Evolutionary conservation across 2,329 filamentous ascomycete species (phyloP).

Genomic region (Aspergillus fischeri): DNA sequence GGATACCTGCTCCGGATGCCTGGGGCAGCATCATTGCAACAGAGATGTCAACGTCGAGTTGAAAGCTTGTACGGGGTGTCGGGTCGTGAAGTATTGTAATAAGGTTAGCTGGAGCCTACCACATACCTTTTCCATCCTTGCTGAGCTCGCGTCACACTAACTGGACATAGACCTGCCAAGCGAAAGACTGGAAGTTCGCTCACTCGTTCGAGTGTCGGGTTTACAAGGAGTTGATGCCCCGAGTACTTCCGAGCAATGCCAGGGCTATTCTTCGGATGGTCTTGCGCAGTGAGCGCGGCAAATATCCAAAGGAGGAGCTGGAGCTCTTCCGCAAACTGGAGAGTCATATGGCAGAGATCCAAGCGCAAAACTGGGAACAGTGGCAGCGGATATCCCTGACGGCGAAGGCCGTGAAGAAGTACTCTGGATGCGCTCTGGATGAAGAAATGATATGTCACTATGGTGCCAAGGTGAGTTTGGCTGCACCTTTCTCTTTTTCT

Average conservation of each 20-base stretch:
- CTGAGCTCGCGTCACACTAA: not conserved
- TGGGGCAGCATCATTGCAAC: slow-evolving; percentile 34
- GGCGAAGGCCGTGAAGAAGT: slow-evolving; percentile 51
- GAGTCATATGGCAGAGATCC: slow-evolving; percentile 49
- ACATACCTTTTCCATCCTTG: not conserved
- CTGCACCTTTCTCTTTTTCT: not conserved
- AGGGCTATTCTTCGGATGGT: slow-evolving; percentile 55
- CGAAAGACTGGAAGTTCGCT: slow-evolving; percentile 53
- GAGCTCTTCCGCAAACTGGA: slow-evolving; percentile 42
- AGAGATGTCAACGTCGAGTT: slow-evolving; percentile 27
- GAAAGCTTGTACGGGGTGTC: slow-evolving; percentile 57
- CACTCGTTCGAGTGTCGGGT: slow-evolving; percentile 60
- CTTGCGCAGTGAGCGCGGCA: slow-evolving; percentile 35
- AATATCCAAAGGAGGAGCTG: slow-evolving; percentile 37
- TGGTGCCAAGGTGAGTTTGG: slow-evolving; percentile 42
- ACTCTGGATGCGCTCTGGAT: slow-evolving; percentile 46
- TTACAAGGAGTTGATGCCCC: slow-evolving; percentile 43
- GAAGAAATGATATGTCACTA: slow-evolving; percentile 42
- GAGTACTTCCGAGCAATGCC: slow-evolving; percentile 52
- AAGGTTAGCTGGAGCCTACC: slow-evolving; percentile 43
- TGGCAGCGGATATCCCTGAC: slow-evolving; percentile 51
- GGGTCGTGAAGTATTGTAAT: slow-evolving; percentile 56
- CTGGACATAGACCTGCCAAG: slow-evolving; percentile 51
- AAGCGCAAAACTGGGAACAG: slow-evolving; percentile 34
- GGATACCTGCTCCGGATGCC: slow-evolving; percentile 58